Base-by-base conservation (phyloP, 2,329 filamentous ascomycete species). In the Hymenoscyphus fraxineus region DNA sequence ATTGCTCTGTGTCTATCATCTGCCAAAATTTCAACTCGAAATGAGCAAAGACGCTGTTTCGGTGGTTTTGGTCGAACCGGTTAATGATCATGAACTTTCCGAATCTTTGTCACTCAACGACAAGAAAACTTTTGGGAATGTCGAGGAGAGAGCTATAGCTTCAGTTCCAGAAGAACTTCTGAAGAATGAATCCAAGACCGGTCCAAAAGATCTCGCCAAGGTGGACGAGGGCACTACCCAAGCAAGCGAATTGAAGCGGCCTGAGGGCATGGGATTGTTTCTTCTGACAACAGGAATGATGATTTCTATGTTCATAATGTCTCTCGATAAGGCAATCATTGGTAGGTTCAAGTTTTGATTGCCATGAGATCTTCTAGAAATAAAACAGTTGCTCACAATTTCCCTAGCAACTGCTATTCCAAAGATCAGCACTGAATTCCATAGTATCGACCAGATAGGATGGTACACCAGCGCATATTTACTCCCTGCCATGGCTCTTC, bases 401-500 rank as follows among this genome's bases (percentile, higher is more conserved):
- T 7, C 16, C 22, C 51, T 22, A 56, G 51, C 61, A 57, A 76
- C 73, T 31, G 77, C 77, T 9, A 76, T 78, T 40, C 77, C 77
- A 6, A 73, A 73, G 40, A 78, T 78, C 40, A 78, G 75, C 1
- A 63, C 66, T 16, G 71, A 73, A 22, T 78, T 78, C 63, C 72
- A 77, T 16, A 73, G 72, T 35, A 70, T 76, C 15, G 65, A 72
- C 44, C 73, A 77, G 64, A 70, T 77, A 9, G 74, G 75, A 15
- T 77, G 76, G 75, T 77, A 77, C 66, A 70, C 69, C 44, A 71
- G 72, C 19, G 72, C 74, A 1, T 77, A 75, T 61, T 64, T 75
- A 3, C 70, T 77, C 32, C 70, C 74, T 1, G 70, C 73, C 64
- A 74, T 71, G 59, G 68, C 75, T 32, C 74, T 68, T 6, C 68